phyloP scores from a whole-genome alignment of 2,329 filamentous ascomycete species.

The Cryphonectria naterciae region DNA sequence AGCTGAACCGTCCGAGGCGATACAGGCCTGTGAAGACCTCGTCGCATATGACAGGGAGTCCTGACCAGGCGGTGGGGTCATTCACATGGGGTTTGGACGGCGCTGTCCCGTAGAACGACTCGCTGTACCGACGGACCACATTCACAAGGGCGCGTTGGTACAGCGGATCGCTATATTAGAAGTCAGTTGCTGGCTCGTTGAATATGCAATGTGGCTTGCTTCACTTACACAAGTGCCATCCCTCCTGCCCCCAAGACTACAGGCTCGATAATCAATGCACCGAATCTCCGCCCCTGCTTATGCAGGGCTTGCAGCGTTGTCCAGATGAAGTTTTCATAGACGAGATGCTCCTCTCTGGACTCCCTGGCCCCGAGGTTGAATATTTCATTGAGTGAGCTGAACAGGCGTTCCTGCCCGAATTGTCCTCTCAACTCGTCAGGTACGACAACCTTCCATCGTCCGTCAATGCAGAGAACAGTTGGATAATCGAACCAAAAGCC shows the following conservation, averaged over 20 bases:
- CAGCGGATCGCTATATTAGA: conserved; percentile 66
- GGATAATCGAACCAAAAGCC: conserved; percentile 85
- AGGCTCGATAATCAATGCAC: conserved; percentile 79
- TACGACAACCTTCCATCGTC: conserved; percentile 67
- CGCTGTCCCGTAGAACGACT: conserved; percentile 52
- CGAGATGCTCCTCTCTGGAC: conserved; percentile 46
- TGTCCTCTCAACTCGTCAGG: conserved; percentile 52
- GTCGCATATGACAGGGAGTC: conserved; percentile 80
- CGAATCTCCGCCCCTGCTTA: conserved; percentile 67
- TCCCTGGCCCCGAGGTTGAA: conserved; percentile 62
- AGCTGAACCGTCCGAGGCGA: conserved; percentile 73
- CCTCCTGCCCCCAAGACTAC: conserved; percentile 81
- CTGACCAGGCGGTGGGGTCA: conserved; percentile 58
- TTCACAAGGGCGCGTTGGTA: conserved; percentile 76
- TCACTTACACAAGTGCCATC: conserved; percentile 75
- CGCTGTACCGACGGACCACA: conserved; percentile 63
- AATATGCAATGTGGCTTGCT: neutral
- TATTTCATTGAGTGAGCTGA: conserved; percentile 51
- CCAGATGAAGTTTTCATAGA: conserved; percentile 65
- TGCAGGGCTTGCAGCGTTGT: conserved; percentile 56
- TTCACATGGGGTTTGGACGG: conserved; percentile 9
- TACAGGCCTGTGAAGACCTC: conserved; percentile 89
- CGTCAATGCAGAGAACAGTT: conserved; percentile 66
- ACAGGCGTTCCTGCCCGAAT: conserved; percentile 26
- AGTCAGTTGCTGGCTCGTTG: no score